Conservation (phyloP, 139 green algal genomes). For the Chlorella sp. region DNA sequence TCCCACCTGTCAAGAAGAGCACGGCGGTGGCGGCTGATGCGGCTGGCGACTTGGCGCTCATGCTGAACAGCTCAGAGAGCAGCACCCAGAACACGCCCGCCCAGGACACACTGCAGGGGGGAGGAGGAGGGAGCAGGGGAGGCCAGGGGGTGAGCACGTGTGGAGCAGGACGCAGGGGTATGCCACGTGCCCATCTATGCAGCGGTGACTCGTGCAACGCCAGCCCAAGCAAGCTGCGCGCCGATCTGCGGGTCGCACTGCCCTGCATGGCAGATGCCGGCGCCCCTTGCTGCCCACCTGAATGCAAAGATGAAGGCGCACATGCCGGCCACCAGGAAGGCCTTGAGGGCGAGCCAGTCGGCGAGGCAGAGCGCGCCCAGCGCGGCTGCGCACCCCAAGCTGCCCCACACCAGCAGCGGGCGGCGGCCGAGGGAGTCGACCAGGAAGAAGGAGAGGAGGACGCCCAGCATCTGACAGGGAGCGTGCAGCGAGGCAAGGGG, state of each 20-base stretch:
- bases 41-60: slow-evolving; percentile 72
- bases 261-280: background rate
- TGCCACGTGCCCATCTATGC: no score
- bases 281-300: slow-evolving; percentile 4
- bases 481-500: no score
- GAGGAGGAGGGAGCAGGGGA: no score
- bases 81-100: slow-evolving; percentile 87
- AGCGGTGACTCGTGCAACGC: no score
- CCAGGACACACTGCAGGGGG: slow-evolving; percentile 52
- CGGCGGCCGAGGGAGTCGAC: slow-evolving; percentile 79
- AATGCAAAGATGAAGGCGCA: slow-evolving; percentile 86
- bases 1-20: slow-evolving; percentile 73
- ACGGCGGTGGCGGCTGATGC: slow-evolving; percentile 64
- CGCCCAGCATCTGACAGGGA: slow-evolving; percentile 68
- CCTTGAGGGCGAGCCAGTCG: slow-evolving; percentile 25
- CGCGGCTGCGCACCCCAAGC: slow-evolving; percentile 40
- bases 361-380: slow-evolving; percentile 51
- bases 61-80: slow-evolving; percentile 80
- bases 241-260: no score
- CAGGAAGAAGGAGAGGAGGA: slow-evolving; percentile 53
- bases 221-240: no score
- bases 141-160: no score
- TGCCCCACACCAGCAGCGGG: slow-evolving; percentile 79
- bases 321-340: slow-evolving; percentile 64
- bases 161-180: no score